phyloP scores from a whole-genome alignment of 306 rosid species.

The Bauhinia variegata region DNA sequence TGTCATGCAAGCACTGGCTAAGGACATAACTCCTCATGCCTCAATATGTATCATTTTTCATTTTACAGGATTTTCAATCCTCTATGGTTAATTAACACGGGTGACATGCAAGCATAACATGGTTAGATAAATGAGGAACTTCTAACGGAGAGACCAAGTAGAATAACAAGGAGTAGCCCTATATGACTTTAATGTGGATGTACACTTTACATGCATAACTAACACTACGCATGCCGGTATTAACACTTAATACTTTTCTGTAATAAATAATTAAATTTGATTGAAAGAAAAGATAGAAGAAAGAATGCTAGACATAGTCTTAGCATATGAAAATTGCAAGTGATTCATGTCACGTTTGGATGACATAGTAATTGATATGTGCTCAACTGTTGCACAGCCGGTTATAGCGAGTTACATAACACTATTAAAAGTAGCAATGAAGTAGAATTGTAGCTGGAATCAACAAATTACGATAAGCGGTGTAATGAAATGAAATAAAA shows the following conservation, averaged over 20 bases:
- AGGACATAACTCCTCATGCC: background rate
- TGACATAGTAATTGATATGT: constrained; percentile 1
- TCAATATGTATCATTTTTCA: constrained; percentile 11
- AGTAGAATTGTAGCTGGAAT: constrained; percentile 8
- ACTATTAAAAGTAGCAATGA: constrained; percentile 4
- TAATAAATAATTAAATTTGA: background rate
- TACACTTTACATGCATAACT: constrained; percentile 11
- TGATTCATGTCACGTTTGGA: constrained; percentile 8
- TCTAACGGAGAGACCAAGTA: background rate
- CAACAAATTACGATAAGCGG: constrained; percentile 34
- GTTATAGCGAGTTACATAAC: constrained; percentile 9
- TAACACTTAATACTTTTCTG: constrained; percentile 5
- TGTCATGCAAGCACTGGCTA: background rate
- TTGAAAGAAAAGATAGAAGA: too few species aligned
- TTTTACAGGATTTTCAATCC: background rate
- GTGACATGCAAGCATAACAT: background rate
- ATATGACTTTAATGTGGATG: constrained; percentile 1
- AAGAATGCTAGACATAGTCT: background rate
- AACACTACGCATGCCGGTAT: background rate
- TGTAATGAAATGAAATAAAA: constrained; percentile 8
- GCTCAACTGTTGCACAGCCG: background rate
- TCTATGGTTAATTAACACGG: background rate
- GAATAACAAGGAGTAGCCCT: background rate
- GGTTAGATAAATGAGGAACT: background rate
- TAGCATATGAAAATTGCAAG: constrained; percentile 9